phyloP scores from a whole-genome alignment of 495 filamentous ascomycete species.

The Eremomyces bilateralis region DNA sequence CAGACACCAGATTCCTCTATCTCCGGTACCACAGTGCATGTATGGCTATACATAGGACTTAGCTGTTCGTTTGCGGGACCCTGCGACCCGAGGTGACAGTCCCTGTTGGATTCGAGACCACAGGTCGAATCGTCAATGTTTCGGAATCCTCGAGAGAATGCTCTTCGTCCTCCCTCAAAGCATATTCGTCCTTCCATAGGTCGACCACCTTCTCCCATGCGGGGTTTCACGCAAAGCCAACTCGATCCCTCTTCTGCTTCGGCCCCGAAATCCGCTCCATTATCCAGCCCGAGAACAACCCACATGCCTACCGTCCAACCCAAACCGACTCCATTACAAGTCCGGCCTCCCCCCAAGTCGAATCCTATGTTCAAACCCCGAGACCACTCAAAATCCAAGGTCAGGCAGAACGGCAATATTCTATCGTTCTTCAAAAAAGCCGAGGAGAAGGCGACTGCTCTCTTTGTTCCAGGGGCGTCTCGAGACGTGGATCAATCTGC shows the following conservation, averaged over 20 bases:
- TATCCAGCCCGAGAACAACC: constrained; percentile 1
- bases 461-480: constrained; percentile 19
- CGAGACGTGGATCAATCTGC: constrained; percentile 4
- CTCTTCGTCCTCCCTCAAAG: constrained; percentile 3
- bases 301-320: constrained; percentile 8
- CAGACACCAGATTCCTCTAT: too few species aligned
- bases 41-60: too few species aligned
- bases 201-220: constrained; percentile 17
- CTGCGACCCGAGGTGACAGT: too few species aligned
- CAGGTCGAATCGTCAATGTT: too few species aligned
- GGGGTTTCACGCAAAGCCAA: background rate
- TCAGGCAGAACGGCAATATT: constrained; percentile 49
- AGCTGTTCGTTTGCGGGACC: too few species aligned
- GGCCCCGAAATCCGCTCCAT: constrained; percentile 9
- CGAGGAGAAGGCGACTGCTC: constrained; percentile 22
- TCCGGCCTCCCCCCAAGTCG: too few species aligned
- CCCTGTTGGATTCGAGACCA: too few species aligned
- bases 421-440: constrained; percentile 65
- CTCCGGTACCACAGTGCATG: too few species aligned
- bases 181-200: constrained; percentile 19
- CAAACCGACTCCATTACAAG: constrained; percentile 14
- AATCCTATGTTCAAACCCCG: too few species aligned
- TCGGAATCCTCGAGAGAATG: constrained; percentile 22
- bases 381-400: constrained; percentile 7
- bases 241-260: constrained; percentile 1